Evolutionary conservation across 257 asterid species (phyloP).

Genomic region (Solanum ossicruentum): DNA sequence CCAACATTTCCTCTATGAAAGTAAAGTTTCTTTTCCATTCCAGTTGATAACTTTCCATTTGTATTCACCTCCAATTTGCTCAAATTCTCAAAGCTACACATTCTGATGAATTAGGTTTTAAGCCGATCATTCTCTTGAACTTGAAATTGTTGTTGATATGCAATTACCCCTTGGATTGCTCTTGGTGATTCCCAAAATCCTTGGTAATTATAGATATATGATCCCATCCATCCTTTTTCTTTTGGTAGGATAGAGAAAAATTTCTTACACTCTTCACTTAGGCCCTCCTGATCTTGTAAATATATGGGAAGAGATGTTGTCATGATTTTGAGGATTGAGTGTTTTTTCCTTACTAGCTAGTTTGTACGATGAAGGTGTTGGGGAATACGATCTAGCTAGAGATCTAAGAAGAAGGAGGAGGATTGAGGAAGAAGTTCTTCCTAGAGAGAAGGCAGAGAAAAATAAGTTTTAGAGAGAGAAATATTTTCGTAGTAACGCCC

Average conservation of each 20-base stretch:
- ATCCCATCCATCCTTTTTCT: not conserved
- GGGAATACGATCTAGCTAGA: too few species aligned
- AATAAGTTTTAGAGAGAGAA: too few species aligned
- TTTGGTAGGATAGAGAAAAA: not conserved
- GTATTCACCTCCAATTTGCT: constrained; percentile 1
- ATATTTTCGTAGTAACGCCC: too few species aligned
- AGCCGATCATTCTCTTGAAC: constrained; percentile 16
- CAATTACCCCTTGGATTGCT: not conserved
- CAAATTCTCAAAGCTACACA: constrained; percentile 4
- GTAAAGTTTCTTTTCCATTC: not conserved
- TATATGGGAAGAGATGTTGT: not conserved
- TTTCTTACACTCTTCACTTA: not conserved
- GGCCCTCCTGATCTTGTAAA: not conserved
- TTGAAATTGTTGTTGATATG: constrained; percentile 24
- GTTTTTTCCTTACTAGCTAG: not conserved
- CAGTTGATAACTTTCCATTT: not conserved
- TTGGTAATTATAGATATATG: not conserved
- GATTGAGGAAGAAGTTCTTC: too few species aligned
- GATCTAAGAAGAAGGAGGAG: too few species aligned
- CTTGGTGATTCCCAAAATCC: not conserved
- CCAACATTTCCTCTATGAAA: not conserved
- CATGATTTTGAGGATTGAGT: not conserved
- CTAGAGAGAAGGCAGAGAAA: too few species aligned
- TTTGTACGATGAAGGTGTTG: not conserved
- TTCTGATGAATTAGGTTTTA: too few species aligned